Evolutionary conservation across 768 basidiomycete species (phyloP), one percentile per base, ranked within the genome.

Genomic region (Pleurotus giganteus): DNA sequence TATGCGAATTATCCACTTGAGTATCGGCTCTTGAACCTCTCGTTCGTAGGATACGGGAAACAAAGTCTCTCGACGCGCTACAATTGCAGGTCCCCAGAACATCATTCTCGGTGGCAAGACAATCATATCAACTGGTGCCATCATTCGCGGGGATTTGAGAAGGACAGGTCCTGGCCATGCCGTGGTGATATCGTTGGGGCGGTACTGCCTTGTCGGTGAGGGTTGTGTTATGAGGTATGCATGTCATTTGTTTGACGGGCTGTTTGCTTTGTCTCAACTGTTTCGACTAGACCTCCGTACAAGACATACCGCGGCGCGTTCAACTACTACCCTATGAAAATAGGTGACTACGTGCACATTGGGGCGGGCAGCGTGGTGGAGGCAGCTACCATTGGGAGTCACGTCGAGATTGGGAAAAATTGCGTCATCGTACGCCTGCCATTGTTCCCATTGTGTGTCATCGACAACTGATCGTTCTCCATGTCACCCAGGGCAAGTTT

Each of bases 311-410:
- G 91, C 49, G 90, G 89, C 57, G 86, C 89, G 58, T 92, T 93
- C 77, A 97, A 98, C 65, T 98, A 95, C 71, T 98, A 98, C 65
- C 96, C 96, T 4, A 93, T 98, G 87, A 94, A 95, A 67, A 86
- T 99, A 8, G 92, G 93, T 2, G 95, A 98, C 71, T 86, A 92
- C 65, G 97, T 98, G 21, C 88, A 96, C 58, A 91, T 99, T 42
- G 96, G 95, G 13, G 83, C 89, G n/a, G 82, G 83, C 60, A 83
- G 82, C 39, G 84, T 98, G 51, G 81, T 99, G 19, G 97, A 99
- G 72, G 97, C 97, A 0, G 94, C 95, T 0, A 89, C 87, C 2
- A 94, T 98, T 46, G 96, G 97, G 2, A 92, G 88, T 63, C 86
- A 94, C 60, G 94, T 97, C 46, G 86, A 94, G 66, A 96, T 99